These are phyloP conservation scores for Anethum foeniculum DNA, from an alignment of 140 eudicot genomes.

Conservation along the genomic window DNA sequence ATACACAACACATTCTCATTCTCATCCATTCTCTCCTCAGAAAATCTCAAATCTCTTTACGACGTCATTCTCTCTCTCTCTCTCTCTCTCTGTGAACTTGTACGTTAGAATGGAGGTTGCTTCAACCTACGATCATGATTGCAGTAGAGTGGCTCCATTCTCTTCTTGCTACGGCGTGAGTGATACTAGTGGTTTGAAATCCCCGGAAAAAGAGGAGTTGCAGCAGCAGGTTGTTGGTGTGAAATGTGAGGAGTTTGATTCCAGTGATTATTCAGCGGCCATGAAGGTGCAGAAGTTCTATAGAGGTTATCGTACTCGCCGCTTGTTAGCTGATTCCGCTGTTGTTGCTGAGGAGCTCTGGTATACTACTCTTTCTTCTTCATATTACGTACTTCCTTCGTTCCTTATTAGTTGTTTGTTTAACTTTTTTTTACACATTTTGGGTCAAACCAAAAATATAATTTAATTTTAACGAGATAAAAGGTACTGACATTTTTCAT, in stretches of 20 bases:
- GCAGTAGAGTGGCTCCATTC: neutral
- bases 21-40: neutral
- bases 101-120: constrained; percentile 26
- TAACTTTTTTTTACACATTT: too few species aligned
- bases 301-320: constrained; percentile 38
- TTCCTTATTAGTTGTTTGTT: too few species aligned
- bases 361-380: neutral
- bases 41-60: neutral
- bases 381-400: too few species aligned
- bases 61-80: neutral
- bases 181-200: neutral
- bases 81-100: neutral
- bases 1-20: neutral
- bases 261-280: constrained; percentile 16
- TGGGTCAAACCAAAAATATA: too few species aligned
- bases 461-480: too few species aligned
- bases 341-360: constrained; percentile 33
- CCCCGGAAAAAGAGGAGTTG: constrained; percentile 1
- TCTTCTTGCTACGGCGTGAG: neutral
- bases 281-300: constrained; percentile 33
- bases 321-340: constrained; percentile 30
- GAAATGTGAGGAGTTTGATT: constrained; percentile 8
- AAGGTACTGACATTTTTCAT: too few species aligned
- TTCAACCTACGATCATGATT: constrained; percentile 19
- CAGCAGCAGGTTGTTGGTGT: neutral